Conservation (phyloP, 192 early-diverging fungal genomes). For the Allomyces macrogynus region DNA sequence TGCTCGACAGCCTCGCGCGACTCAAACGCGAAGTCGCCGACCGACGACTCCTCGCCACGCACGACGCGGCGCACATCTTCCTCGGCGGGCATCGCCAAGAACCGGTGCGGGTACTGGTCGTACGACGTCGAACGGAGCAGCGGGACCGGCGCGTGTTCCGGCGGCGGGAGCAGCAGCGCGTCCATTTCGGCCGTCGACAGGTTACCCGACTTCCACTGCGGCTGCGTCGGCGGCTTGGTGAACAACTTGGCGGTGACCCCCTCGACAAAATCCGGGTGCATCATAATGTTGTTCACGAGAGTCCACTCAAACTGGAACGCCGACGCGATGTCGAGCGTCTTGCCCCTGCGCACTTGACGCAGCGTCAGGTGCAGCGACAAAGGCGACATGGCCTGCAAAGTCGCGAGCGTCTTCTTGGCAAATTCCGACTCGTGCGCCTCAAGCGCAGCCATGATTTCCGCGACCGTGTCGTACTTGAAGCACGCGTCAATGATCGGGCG, state of each 20-base stretch:
- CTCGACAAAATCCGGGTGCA: conserved; percentile 64
- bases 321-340: conserved; percentile 39
- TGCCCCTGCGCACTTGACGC: conserved; percentile 55
- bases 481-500: conserved; percentile 61
- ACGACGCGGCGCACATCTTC: conserved; percentile 40
- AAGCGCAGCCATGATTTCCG: conserved; percentile 64
- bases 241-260: conserved; percentile 66
- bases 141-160: conserved; percentile 10
- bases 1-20: conserved; percentile 30
- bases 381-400: conserved; percentile 52
- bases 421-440: conserved; percentile 50
- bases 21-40: conserved; percentile 28
- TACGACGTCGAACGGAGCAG: conserved; percentile 20
- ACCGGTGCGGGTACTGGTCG: conserved; percentile 32
- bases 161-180: conserved; percentile 17
- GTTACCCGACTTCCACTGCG: conserved; percentile 53
- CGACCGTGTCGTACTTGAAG: conserved; percentile 62
- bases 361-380: conserved; percentile 76
- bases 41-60: conserved; percentile 38
- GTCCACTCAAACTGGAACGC: conserved; percentile 75
- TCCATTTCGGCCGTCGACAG: conserved; percentile 25
- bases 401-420: conserved; percentile 42
- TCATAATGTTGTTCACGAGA: conserved; percentile 37
- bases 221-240: conserved; percentile 27
- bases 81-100: conserved; percentile 44